These are phyloP conservation scores for Hyaloscypha variabilis DNA, from an alignment of 495 filamentous ascomycete species.

Conservation along the genomic window DNA sequence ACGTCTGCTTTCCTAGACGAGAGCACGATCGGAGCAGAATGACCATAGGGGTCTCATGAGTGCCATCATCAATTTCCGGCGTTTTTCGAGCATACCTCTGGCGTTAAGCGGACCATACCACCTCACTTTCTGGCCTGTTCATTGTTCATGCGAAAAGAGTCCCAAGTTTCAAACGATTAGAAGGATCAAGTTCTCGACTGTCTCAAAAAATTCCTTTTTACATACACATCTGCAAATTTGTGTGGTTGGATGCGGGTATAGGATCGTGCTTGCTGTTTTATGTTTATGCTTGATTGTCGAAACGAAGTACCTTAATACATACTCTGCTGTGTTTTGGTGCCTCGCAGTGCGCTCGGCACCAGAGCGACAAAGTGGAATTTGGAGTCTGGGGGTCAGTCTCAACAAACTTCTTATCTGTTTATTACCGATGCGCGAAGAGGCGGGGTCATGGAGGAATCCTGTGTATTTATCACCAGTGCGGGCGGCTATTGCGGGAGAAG, in stretches of 20 bases:
- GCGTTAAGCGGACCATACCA: constrained; percentile 34
- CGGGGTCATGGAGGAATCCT: constrained; percentile 29
- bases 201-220: constrained; percentile 31
- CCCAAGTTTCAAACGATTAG: constrained; percentile 28
- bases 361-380: constrained; percentile 21
- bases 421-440: constrained; percentile 21
- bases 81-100: constrained; percentile 36
- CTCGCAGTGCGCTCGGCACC: constrained; percentile 27
- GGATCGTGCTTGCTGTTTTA: constrained; percentile 27
- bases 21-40: constrained; percentile 53
- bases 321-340: constrained; percentile 20
- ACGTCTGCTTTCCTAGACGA: constrained; percentile 44
- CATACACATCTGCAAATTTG: constrained; percentile 25
- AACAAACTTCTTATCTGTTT: constrained; percentile 29
- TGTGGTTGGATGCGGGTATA: constrained; percentile 28
- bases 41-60: constrained; percentile 15
- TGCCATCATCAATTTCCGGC: constrained; percentile 31
- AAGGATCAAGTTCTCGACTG: constrained; percentile 21
- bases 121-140: constrained; percentile 27
- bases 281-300: constrained; percentile 31
- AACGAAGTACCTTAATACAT: constrained; percentile 31
- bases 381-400: constrained; percentile 30
- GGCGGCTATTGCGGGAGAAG: constrained; percentile 16
- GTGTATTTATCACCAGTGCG: constrained; percentile 34
- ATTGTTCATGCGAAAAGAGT: constrained; percentile 34